Evolutionary conservation across 805 yeast species (phyloP).

Genomic region (Tetrapisispora namnaoensis): DNA sequence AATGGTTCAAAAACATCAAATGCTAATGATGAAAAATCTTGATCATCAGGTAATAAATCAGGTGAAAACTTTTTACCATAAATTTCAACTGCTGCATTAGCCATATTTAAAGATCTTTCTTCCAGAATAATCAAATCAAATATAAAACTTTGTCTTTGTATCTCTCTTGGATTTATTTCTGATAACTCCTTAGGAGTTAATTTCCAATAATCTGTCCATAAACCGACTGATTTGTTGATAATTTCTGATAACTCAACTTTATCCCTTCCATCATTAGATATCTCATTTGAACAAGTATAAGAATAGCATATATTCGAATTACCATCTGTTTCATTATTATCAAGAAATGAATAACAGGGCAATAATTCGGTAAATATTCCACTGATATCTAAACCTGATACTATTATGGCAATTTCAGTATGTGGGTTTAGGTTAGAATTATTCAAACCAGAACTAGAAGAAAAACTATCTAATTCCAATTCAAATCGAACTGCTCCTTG

Average conservation of each 20-base stretch:
- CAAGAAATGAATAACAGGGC: conserved; percentile 27
- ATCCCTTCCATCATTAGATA: conserved; percentile 8
- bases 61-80: conserved; percentile 40
- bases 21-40: conserved; percentile 50
- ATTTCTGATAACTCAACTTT: conserved; percentile 28
- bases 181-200: conserved; percentile 44
- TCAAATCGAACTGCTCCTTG: conserved; percentile 37
- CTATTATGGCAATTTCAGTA: conserved; percentile 28
- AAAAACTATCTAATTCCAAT: conserved; percentile 16
- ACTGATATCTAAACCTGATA: conserved; percentile 27
- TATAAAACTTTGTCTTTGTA: conserved; percentile 62
- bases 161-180: conserved; percentile 40
- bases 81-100: conserved; percentile 51
- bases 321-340: conserved; percentile 7
- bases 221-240: conserved; percentile 32
- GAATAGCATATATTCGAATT: conserved; percentile 5
- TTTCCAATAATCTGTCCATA: conserved; percentile 64
- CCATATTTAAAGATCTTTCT: conserved; percentile 57
- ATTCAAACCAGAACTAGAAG: conserved; percentile 11
- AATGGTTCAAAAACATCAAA: conserved; percentile 48
- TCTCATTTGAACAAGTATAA: not conserved
- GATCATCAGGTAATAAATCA: conserved; percentile 38
- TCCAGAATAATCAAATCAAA: conserved; percentile 69
- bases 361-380: conserved; percentile 31
- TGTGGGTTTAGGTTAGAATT: conserved; percentile 7